These are phyloP conservation scores for Mortierella sp. DNA, from an alignment of 371 early-diverging fungal genomes.

Conservation along the genomic window DNA sequence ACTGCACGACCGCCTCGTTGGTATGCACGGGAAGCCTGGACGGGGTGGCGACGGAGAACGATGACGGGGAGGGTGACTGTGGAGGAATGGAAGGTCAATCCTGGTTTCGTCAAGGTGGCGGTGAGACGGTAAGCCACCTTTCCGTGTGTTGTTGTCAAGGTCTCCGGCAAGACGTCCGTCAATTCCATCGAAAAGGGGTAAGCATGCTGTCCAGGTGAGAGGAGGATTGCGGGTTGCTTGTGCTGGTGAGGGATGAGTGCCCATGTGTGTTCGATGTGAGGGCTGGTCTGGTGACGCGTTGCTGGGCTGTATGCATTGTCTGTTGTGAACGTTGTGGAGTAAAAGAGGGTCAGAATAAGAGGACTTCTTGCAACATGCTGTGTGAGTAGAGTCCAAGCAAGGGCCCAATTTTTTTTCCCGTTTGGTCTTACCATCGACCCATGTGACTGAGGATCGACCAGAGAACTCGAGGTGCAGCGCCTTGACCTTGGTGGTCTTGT, in stretches of 20 bases:
- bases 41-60: conserved; percentile 39
- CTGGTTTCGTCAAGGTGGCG: conserved; percentile 52
- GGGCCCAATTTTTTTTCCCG: background rate
- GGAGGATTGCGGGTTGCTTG: conserved; percentile 37
- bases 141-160: conserved; percentile 57
- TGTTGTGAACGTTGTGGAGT: background rate
- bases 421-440: conserved; percentile 49
- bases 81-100: conserved; percentile 42
- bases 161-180: conserved; percentile 56
- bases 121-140: conserved; percentile 53
- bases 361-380: background rate
- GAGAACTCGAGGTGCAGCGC: conserved; percentile 43
- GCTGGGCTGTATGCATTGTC: conserved; percentile 53
- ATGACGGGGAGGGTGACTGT: conserved; percentile 37
- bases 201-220: conserved; percentile 58
- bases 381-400: background rate
- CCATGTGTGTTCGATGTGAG: conserved; percentile 53
- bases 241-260: conserved; percentile 30
- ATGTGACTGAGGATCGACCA: conserved; percentile 53
- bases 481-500: conserved; percentile 49
- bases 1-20: conserved; percentile 35
- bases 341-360: background rate
- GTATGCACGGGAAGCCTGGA: conserved; percentile 23
- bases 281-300: conserved; percentile 36
- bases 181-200: conserved; percentile 60